phyloP scores from a whole-genome alignment of 176 grass and related monocot species.

The Oryza officinalis region DNA sequence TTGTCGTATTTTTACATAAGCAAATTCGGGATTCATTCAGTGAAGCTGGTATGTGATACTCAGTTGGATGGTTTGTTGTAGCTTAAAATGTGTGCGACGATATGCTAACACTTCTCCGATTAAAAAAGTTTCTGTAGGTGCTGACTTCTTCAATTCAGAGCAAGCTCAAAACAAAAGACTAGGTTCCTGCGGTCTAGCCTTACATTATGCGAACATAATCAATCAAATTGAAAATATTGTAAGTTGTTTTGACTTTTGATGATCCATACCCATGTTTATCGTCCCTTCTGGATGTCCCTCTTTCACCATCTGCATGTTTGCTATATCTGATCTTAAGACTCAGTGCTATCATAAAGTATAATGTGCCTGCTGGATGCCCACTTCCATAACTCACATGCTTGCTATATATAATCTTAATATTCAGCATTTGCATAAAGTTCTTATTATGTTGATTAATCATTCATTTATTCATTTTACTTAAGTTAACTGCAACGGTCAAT shows the following conservation, averaged over 20 bases:
- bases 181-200: constrained; percentile 75
- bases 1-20: constrained; percentile 72
- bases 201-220: constrained; percentile 98
- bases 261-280: background rate
- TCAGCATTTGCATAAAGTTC: background rate
- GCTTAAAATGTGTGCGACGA: background rate
- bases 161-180: constrained; percentile 59
- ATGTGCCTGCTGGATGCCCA: background rate
- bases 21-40: constrained; percentile 68
- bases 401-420: background rate
- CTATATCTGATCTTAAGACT: background rate
- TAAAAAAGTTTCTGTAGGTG: constrained; percentile 49
- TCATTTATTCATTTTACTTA: background rate
- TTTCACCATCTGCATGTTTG: background rate
- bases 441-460: background rate
- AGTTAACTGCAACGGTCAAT: background rate
- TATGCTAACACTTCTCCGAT: constrained; percentile 1
- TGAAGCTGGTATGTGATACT: constrained; percentile 46
- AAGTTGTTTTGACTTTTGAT: constrained; percentile 53
- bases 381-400: background rate
- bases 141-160: constrained; percentile 22
- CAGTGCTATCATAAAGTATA: background rate
- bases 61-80: background rate
- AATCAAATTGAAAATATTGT: constrained; percentile 98
- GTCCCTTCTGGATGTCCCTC: background rate